A percentile compares a stretch with the other conserved stretches of the same genome.
Conservation (phyloP, 306 rosid species). For the Vigna trinervia region DNA sequence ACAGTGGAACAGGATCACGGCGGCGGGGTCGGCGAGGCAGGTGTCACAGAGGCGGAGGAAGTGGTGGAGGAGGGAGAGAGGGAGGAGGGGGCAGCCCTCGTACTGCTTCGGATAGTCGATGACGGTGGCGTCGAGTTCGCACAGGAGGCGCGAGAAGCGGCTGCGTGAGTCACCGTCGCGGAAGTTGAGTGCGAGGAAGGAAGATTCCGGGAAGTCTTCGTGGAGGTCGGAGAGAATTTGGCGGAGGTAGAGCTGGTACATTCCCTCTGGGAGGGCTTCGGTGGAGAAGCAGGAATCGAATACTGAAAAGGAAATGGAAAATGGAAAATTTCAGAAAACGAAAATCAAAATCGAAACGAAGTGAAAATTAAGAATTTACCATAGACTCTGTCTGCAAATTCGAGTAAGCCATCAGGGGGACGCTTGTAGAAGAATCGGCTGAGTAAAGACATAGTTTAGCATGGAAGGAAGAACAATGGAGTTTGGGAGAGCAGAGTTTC, state of each 20-base stretch:
- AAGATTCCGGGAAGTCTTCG: slow-evolving; percentile 92
- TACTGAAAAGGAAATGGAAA: slow-evolving; percentile 53
- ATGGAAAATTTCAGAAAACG: neutral
- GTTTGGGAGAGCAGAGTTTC: slow-evolving; percentile 29
- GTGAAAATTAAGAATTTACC: slow-evolving; percentile 49
- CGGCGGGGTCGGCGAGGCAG: slow-evolving; percentile 81
- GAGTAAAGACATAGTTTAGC: slow-evolving; percentile 75
- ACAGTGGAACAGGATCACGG: slow-evolving; percentile 81
- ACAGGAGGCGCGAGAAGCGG: slow-evolving; percentile 69
- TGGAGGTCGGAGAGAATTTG: slow-evolving; percentile 80
- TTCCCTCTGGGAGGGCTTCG: slow-evolving; percentile 84
- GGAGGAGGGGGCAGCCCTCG: slow-evolving; percentile 93
- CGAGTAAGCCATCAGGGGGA: slow-evolving; percentile 97
- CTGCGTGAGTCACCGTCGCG: slow-evolving; percentile 89
- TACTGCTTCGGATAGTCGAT: slow-evolving; percentile 95
- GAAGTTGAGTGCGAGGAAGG: slow-evolving; percentile 88
- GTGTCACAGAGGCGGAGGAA: slow-evolving; percentile 89
- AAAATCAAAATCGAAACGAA: neutral
- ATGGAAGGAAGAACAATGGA: slow-evolving; percentile 42
- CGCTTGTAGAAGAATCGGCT: slow-evolving; percentile 95
- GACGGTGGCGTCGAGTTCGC: slow-evolving; percentile 81
- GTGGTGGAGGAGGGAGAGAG: slow-evolving; percentile 84
- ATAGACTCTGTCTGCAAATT: slow-evolving; percentile 85
- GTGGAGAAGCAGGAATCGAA: slow-evolving; percentile 98
- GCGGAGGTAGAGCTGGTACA: slow-evolving; percentile 83